Percentiles rank a stretch among this genome's conserved stretches.
Evolutionary conservation across 2,329 filamentous ascomycete species (phyloP).

Genomic region (Aspergillus versicolor): DNA sequence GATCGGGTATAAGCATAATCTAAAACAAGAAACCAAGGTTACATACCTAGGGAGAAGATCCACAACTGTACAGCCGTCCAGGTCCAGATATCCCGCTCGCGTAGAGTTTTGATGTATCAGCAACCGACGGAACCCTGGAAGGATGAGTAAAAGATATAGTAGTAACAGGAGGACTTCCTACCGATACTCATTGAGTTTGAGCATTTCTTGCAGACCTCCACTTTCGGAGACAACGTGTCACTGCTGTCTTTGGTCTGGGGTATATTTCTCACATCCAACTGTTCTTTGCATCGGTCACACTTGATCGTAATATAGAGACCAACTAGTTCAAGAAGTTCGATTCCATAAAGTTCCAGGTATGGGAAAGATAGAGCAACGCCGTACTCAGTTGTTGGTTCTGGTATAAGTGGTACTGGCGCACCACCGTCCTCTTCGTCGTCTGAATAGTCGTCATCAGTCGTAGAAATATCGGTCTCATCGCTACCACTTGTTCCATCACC

Average conservation of each 20-base stretch:
- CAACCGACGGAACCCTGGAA: slow-evolving; percentile 60
- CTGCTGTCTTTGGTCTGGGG: slow-evolving; percentile 52
- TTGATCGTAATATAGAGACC: slow-evolving; percentile 70
- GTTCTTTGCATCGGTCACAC: slow-evolving; percentile 75
- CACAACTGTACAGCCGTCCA: slow-evolving; percentile 69
- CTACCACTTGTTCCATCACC: slow-evolving; percentile 33
- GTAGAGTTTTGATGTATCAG: slow-evolving; percentile 71
- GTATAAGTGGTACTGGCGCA: slow-evolving; percentile 31
- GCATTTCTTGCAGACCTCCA: slow-evolving; percentile 57
- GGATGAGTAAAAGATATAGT: background rate
- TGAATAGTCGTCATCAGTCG: slow-evolving; percentile 42
- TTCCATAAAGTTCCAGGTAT: slow-evolving; percentile 70
- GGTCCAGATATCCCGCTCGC: slow-evolving; percentile 76
- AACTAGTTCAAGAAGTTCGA: slow-evolving; percentile 71
- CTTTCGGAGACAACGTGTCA: slow-evolving; percentile 40
- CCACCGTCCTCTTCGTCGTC: slow-evolving; percentile 46
- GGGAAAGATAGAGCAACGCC: slow-evolving; percentile 81
- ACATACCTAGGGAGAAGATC: slow-evolving; percentile 70
- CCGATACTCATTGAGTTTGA: slow-evolving; percentile 50
- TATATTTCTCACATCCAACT: slow-evolving; percentile 67
- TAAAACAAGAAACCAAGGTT: background rate
- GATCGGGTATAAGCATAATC: background rate
- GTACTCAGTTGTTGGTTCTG: slow-evolving; percentile 53
- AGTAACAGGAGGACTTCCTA: slow-evolving; percentile 16
- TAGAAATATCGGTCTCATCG: slow-evolving; percentile 45